Evolutionary conservation across 169 alveolate species (phyloP).

Genomic region (Miamiensis avidus): DNA sequence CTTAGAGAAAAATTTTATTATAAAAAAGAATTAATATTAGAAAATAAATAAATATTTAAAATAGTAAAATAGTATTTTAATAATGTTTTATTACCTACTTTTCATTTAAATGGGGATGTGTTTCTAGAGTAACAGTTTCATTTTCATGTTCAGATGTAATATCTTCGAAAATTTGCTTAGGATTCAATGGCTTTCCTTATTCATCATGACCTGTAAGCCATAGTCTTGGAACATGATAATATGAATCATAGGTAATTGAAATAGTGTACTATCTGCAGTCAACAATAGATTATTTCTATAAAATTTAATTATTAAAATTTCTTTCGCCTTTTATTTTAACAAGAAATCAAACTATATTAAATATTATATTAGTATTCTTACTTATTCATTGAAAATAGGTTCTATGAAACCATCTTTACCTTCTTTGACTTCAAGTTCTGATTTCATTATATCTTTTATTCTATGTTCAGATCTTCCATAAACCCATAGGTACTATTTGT

Average conservation of each 20-base stretch:
- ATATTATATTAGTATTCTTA: neutral
- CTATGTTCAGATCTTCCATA: constrained; percentile 29
- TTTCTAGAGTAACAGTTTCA: constrained; percentile 45
- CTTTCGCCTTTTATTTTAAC: neutral
- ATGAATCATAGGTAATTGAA: constrained; percentile 40
- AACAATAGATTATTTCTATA: neutral
- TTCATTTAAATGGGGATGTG: constrained; percentile 38
- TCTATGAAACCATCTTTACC: constrained; percentile 31
- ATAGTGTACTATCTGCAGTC: constrained; percentile 24
- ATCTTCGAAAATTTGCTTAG: constrained; percentile 39
- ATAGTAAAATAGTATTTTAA: neutral
- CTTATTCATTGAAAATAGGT: constrained; percentile 23
- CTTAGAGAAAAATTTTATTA: neutral
- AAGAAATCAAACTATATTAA: neutral
- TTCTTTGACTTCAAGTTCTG: constrained; percentile 16
- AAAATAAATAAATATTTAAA: too few species aligned
- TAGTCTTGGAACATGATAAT: constrained; percentile 47
- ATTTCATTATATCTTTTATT: constrained; percentile 24
- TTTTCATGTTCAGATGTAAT: constrained; percentile 36
- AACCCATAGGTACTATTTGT: constrained; percentile 20
- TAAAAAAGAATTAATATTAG: neutral
- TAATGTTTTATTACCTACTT: neutral
- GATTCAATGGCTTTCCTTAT: constrained; percentile 34
- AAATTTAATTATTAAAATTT: neutral
- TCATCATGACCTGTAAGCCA: constrained; percentile 39